Percentiles rank a stretch among this genome's conserved stretches.
Evolutionary conservation across 306 rosid species (phyloP).

Genomic region (Vigna reflexopilosa): DNA sequence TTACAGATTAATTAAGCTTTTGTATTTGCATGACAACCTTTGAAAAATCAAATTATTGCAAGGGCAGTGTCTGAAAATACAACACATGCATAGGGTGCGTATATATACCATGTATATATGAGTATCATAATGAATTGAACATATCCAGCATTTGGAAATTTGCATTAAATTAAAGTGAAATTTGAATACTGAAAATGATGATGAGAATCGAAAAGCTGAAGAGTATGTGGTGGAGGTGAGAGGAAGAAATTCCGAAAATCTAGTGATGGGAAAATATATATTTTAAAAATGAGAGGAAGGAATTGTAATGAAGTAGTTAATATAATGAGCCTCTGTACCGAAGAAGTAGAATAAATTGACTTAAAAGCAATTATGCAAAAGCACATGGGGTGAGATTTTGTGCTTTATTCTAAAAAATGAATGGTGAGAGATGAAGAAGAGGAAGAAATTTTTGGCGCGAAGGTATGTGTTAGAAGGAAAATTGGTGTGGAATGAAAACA

Average conservation of each 20-base stretch:
- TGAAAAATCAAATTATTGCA: neutral
- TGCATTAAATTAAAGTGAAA: neutral
- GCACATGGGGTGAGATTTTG: slow-evolving; percentile 47
- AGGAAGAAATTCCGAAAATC: slow-evolving; percentile 10
- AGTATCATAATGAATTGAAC: neutral
- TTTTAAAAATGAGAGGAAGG: slow-evolving; percentile 4
- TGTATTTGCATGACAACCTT: neutral
- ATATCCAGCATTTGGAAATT: neutral
- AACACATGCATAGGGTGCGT: too few relatives aligned
- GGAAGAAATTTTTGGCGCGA: neutral
- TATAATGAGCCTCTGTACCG: slow-evolving; percentile 35
- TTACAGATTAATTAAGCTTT: neutral
- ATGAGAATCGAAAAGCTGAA: neutral
- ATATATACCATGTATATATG: neutral
- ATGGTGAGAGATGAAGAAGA: slow-evolving; percentile 34
- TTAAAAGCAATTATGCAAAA: slow-evolving; percentile 34
- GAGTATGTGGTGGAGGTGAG: neutral
- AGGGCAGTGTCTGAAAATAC: neutral
- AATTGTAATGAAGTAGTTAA: slow-evolving; percentile 6
- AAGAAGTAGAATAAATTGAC: slow-evolving; percentile 47
- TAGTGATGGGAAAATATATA: neutral
- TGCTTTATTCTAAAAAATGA: slow-evolving; percentile 53
- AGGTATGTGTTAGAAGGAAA: slow-evolving; percentile 30
- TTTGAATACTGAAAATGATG: slow-evolving; percentile 7
- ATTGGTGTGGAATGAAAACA: slow-evolving; percentile 43